These are phyloP conservation scores for Terfezia boudieri DNA, from an alignment of 495 filamentous ascomycete species.

Conservation along the genomic window DNA sequence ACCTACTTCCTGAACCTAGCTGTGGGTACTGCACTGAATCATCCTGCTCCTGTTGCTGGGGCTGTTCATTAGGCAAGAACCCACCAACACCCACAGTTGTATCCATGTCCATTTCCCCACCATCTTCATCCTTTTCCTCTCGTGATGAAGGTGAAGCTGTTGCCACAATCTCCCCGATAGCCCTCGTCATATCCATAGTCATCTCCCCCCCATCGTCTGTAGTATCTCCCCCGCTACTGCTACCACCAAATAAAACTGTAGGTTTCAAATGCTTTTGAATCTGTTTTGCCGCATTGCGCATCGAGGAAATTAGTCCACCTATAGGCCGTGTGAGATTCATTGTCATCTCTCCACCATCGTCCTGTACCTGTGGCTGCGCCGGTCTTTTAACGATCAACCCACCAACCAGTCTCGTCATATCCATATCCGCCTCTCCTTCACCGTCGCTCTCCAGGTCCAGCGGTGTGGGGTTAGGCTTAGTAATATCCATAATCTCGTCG, in stretches of 20 bases:
- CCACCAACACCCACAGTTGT: slow-evolving; percentile 33
- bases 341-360: slow-evolving; percentile 42
- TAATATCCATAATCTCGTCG: slow-evolving; percentile 56
- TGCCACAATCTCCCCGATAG: slow-evolving; percentile 26
- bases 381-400: slow-evolving; percentile 25
- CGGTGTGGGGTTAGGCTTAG: slow-evolving; percentile 23
- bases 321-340: slow-evolving; percentile 72
- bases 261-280: slow-evolving; percentile 40
- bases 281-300: slow-evolving; percentile 18
- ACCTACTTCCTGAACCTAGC: slow-evolving; percentile 15
- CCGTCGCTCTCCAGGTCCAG: slow-evolving; percentile 7
- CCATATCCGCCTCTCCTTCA: slow-evolving; percentile 25
- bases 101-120: slow-evolving; percentile 27
- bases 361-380: slow-evolving; percentile 16
- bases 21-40: slow-evolving; percentile 8
- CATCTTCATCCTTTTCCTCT: slow-evolving; percentile 22
- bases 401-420: slow-evolving; percentile 33
- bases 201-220: slow-evolving; percentile 18
- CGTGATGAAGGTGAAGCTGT: not conserved
- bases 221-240: slow-evolving; percentile 22
- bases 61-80: slow-evolving; percentile 20
- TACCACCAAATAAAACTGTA: slow-evolving; percentile 26
- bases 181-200: slow-evolving; percentile 31
- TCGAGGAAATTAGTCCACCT: slow-evolving; percentile 47
- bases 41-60: slow-evolving; percentile 12